Evolutionary conservation across 345 rosid genomes (phyloP).

Genomic region (Lepidium didymum): DNA sequence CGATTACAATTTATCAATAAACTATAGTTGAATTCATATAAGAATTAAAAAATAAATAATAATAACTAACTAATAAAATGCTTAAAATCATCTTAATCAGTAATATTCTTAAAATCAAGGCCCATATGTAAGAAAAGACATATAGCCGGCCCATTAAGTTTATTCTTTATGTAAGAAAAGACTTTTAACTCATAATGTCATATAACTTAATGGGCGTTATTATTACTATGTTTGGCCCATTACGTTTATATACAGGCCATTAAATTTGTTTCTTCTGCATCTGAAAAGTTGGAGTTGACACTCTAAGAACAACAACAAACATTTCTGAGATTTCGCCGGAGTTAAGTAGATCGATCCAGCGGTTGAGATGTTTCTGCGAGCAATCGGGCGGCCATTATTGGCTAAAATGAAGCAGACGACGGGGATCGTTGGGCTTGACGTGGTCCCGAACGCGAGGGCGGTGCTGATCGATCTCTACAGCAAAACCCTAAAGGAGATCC

Average conservation of each 20-base stretch:
- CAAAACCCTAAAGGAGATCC: conserved; percentile 93
- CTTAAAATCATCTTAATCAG: not conserved
- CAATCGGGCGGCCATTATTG: conserved; percentile 85
- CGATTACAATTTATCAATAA: conserved; percentile 32
- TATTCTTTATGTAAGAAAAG: not conserved
- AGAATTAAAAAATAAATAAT: not conserved
- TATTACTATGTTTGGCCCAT: too few species aligned
- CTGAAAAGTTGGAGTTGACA: conserved; percentile 6
- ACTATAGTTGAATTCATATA: not conserved
- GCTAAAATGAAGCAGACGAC: conserved; percentile 88
- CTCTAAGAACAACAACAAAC: conserved; percentile 5
- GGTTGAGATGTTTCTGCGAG: conserved; percentile 61
- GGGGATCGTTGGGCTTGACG: conserved; percentile 93
- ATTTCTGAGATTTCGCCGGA: conserved; percentile 20
- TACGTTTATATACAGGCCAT: too few species aligned
- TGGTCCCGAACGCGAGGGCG: conserved; percentile 85
- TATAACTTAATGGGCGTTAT: too few species aligned
- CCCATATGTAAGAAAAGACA: not conserved
- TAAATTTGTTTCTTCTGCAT: not conserved
- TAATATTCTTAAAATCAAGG: not conserved
- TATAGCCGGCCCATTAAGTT: too few species aligned
- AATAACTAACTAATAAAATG: not conserved
- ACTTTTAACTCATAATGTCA: too few species aligned
- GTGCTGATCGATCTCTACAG: conserved; percentile 65
- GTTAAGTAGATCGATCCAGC: conserved; percentile 9